Percentiles rank a stretch among this genome's conserved stretches.
These are phyloP conservation scores for Cladosporium sp. DNA, from an alignment of 2,329 filamentous ascomycete species.

Conservation along the genomic window DNA sequence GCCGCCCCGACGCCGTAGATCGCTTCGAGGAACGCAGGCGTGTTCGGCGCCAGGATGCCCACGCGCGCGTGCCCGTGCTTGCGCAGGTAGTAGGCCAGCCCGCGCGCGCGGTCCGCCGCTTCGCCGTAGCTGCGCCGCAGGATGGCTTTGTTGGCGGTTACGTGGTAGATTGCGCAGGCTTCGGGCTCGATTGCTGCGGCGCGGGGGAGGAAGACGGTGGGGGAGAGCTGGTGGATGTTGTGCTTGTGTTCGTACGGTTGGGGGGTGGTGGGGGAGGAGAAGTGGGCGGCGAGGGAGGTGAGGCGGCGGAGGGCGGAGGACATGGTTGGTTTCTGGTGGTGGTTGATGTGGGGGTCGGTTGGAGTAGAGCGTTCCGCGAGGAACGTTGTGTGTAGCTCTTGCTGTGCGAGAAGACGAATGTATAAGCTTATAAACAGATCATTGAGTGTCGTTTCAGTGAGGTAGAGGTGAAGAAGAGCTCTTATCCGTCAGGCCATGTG, in stretches of 20 bases:
- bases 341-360: not conserved
- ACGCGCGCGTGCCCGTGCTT: conserved; percentile 69
- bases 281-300: conserved; percentile 45
- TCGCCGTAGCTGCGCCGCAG: conserved; percentile 73
- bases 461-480: too few relatives aligned
- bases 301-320: conserved; percentile 59
- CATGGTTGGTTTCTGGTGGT: conserved; percentile 42
- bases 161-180: conserved; percentile 70
- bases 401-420: too few relatives aligned
- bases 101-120: conserved; percentile 77
- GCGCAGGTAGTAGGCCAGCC: conserved; percentile 79
- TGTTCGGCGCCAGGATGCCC: conserved; percentile 85
- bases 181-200: conserved; percentile 84
- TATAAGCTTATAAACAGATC: too few relatives aligned
- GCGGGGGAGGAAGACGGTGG: conserved; percentile 79
- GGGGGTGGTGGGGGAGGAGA: conserved; percentile 21
- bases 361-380: too few relatives aligned
- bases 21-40: conserved; percentile 84
- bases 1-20: conserved; percentile 83
- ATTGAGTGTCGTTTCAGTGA: not conserved
- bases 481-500: too few relatives aligned
- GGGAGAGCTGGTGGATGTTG: conserved; percentile 73
- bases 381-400: too few relatives aligned
- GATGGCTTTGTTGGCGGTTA: conserved; percentile 68
- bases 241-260: conserved; percentile 36